A percentile compares a stretch with the other conserved stretches of the same genome.
phyloP scores from a whole-genome alignment of 768 basidiomycete genomes.

The Trametes elegans region DNA sequence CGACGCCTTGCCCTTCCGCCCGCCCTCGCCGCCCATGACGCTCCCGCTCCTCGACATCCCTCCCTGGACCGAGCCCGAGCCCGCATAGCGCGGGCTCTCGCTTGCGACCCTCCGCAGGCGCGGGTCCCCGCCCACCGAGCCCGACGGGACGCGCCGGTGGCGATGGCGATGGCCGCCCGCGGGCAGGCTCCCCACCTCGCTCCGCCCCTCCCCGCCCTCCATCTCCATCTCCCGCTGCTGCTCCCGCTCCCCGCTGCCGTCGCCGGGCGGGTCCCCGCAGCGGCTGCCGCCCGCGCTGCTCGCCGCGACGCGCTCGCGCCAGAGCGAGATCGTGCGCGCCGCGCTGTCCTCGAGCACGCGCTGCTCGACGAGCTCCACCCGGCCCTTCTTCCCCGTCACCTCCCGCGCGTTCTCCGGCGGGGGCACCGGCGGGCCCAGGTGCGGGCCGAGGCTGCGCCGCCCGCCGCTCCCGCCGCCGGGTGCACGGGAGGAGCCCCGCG shows the following conservation, averaged over 20 bases:
- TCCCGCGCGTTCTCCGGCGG: constrained; percentile 23
- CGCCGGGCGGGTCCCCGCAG: constrained; percentile 6
- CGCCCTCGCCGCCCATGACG: background rate
- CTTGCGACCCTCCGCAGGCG: constrained; percentile 19
- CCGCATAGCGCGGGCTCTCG: constrained; percentile 11
- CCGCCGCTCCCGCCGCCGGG: background rate
- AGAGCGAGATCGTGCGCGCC: constrained; percentile 34
- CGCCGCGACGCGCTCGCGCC: constrained; percentile 35
- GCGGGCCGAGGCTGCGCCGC: background rate
- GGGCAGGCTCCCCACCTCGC: constrained; percentile 26
- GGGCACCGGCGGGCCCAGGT: background rate
- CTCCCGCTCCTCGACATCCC: constrained; percentile 3
- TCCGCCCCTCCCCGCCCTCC: constrained; percentile 1
- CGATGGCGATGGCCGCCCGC: too few species aligned
- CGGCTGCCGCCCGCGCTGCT: constrained; percentile 20
- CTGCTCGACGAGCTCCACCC: constrained; percentile 32
- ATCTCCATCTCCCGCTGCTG: background rate
- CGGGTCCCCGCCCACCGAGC: constrained; percentile 9
- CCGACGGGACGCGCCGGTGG: constrained; percentile 18
- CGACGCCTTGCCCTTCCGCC: constrained; percentile 6
- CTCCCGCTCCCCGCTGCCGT: background rate
- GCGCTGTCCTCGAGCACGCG: constrained; percentile 34
- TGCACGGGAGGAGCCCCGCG: constrained; percentile 9
- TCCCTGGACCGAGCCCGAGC: constrained; percentile 5
- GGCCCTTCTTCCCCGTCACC: constrained; percentile 26